Evolutionary conservation across 495 filamentous ascomycete genomes (phyloP).

Genomic region (Hypoxylon crocopeplum): DNA sequence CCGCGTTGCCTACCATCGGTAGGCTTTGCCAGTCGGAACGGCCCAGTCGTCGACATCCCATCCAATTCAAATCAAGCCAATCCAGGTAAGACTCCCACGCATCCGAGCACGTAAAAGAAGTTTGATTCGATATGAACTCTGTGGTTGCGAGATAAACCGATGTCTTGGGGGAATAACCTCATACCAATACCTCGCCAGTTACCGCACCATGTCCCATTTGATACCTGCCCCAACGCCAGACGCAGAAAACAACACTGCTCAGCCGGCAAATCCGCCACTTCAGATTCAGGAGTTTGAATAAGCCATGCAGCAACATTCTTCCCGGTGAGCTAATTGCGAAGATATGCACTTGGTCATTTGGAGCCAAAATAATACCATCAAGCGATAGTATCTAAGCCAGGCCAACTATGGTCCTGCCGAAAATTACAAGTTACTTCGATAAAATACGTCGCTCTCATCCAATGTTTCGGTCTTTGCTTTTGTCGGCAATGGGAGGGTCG

Average conservation of each 20-base stretch:
- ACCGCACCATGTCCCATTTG: slow-evolving; percentile 17
- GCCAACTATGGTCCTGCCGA: not conserved
- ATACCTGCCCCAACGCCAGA: slow-evolving; percentile 30
- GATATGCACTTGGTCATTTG: slow-evolving; percentile 2
- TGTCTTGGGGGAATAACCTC: slow-evolving; percentile 17
- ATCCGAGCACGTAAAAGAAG: slow-evolving; percentile 5
- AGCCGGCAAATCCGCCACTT: slow-evolving; percentile 1
- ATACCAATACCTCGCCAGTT: slow-evolving; percentile 18
- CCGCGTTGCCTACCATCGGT: not conserved
- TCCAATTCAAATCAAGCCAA: slow-evolving; percentile 14
- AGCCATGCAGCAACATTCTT: not conserved
- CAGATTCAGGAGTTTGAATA: not conserved
- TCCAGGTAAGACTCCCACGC: not conserved
- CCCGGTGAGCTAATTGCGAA: not conserved
- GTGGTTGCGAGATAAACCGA: slow-evolving; percentile 25
- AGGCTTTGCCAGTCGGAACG: not conserved
- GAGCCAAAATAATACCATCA: not conserved
- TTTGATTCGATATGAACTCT: slow-evolving; percentile 15
- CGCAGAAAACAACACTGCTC: slow-evolving; percentile 16
- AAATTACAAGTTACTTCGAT: slow-evolving; percentile 14
- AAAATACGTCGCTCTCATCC: not conserved
- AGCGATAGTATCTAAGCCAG: slow-evolving; percentile 1
- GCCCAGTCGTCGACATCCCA: slow-evolving; percentile 17
- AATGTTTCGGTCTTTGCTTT: slow-evolving; percentile 29
- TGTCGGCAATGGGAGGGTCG: slow-evolving; percentile 45